Base-by-base conservation (phyloP, 164 flowering plant species). In the Vitis cinerea region DNA sequence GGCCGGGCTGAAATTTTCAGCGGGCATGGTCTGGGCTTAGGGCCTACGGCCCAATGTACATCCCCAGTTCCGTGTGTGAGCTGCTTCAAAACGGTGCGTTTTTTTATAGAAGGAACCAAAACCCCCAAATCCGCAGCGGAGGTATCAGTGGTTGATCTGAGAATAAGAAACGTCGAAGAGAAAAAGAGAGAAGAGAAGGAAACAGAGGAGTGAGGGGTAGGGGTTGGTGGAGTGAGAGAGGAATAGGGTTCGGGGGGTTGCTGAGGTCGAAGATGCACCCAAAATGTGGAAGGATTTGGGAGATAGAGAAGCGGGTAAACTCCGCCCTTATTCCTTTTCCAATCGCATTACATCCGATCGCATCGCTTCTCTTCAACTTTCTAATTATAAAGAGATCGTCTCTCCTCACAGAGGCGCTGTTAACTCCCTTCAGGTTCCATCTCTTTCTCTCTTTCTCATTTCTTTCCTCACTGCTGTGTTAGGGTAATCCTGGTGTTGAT, bases 281-380 rank as follows among this genome's bases (percentile, higher is more conserved):
- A 85, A 64, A 77, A 92, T 94, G 97, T 94, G 92, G 97, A 88
- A 83, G 88, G 82, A 82, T 78, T 85, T 91, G 76, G 73, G 86
- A 77, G 83, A 86, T 72, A 86, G 98, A 87, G 92, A 95, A 87
- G 61, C 81, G 76, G 99, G 99, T 53, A 75, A 74, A 73, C 62
- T 87, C 66, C 80, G 81, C 77, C 90, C 99, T 60, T 61, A 74
- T 75, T 81, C 82, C 14, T 91, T 93, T 77, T 69, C 81, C 27
- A 82, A 72, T 77, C 87, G 90, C 50, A 12, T 91, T 65, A 85
- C 75, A 68, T 83, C 90, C 73, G 50, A 61, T 71, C 86, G 99
- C 19, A 50, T 83, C 65, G 57, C 90, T n/a, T 79, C 88, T 50
- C 84, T 95, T 68, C 81, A 79, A 4, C 89, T 95, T 67, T 91